phyloP scores from a whole-genome alignment of 116 monocot species.

The Dioscorea cayenensis region DNA sequence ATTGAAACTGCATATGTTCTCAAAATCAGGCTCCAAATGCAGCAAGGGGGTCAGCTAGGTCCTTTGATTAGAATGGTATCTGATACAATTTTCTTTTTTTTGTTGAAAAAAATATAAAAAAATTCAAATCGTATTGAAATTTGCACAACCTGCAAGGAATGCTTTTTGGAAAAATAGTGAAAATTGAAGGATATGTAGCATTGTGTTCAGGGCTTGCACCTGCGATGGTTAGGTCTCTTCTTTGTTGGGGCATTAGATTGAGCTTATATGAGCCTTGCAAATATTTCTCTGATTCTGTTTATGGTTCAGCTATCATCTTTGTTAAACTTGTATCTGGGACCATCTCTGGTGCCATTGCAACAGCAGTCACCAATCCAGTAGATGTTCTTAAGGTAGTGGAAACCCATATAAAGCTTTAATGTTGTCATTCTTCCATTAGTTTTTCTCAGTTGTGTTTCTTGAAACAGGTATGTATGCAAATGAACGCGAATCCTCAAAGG shows the following conservation, averaged over 20 bases:
- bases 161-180: slow-evolving; percentile 42
- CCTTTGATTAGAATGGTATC: slow-evolving; percentile 86
- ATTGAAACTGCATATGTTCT: slow-evolving; percentile 67
- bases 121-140: neutral
- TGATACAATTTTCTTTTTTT: neutral
- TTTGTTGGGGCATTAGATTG: slow-evolving; percentile 90
- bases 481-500: slow-evolving; percentile 47
- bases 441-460: slow-evolving; percentile 3
- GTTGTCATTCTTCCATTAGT: neutral
- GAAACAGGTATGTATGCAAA: slow-evolving; percentile 77
- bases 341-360: slow-evolving; percentile 83
- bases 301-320: slow-evolving; percentile 77
- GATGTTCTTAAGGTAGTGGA: slow-evolving; percentile 80
- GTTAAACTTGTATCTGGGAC: slow-evolving; percentile 88
- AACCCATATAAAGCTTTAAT: neutral
- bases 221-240: slow-evolving; percentile 73
- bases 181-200: slow-evolving; percentile 64
- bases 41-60: slow-evolving; percentile 83
- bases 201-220: slow-evolving; percentile 79
- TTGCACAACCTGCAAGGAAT: slow-evolving; percentile 31
- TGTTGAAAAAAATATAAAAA: neutral
- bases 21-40: slow-evolving; percentile 98
- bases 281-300: slow-evolving; percentile 42
- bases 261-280: slow-evolving; percentile 95
- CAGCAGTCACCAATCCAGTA: slow-evolving; percentile 80